Base-by-base conservation (phyloP, 2,329 filamentous ascomycete species). In the Alternaria hordeiaustralica region DNA sequence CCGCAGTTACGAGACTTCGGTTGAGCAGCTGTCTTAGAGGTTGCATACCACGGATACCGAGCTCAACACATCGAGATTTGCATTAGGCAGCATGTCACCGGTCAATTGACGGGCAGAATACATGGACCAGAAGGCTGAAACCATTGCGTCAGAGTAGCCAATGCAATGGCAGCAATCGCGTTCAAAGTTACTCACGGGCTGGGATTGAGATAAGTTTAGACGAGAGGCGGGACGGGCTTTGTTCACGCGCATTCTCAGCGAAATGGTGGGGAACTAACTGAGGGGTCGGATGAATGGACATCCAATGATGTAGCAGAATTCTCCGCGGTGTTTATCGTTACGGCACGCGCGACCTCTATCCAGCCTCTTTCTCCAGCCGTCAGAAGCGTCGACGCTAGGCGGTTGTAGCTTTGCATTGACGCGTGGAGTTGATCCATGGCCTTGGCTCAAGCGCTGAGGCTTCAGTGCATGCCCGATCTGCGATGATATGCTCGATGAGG, bases 361-460 rank as follows among this genome's bases (percentile, higher is more conserved):
- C 72, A 74, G 70, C 72, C 71, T 69, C 67, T 63, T 63, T 60
- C 55, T 65, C 63, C 59, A 55, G 66, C 65, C 64, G 64, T 65
- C 64, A 61, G 67, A 71, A 61, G 65, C 69, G 64, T 69, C 62
- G 53, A 58, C 56, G 54, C 71, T 74, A 73, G 57, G 53, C 60
- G 30, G 59, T 49, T 64, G 68, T 55, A 60, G 59, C 59, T 66
- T 69, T 65, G 57, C 67, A 67, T 75, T 76, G 69, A 74, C 71
- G 72, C 73, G 71, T 71, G 69, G 67, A 74, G 64, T 62, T 63
- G 72, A 74, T 72, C 70, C 55, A 30, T 64, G 55, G 60, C 65
- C 65, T 67, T 67, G 66, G 71, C 66, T 70, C 62, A 61, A 65
- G 65, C 57, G 56, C 62, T 60, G 58, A 54, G 54, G 58, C 60